These are phyloP conservation scores for Davidsoniella australis DNA, from an alignment of 2,329 filamentous ascomycete genomes.

Conservation along the genomic window DNA sequence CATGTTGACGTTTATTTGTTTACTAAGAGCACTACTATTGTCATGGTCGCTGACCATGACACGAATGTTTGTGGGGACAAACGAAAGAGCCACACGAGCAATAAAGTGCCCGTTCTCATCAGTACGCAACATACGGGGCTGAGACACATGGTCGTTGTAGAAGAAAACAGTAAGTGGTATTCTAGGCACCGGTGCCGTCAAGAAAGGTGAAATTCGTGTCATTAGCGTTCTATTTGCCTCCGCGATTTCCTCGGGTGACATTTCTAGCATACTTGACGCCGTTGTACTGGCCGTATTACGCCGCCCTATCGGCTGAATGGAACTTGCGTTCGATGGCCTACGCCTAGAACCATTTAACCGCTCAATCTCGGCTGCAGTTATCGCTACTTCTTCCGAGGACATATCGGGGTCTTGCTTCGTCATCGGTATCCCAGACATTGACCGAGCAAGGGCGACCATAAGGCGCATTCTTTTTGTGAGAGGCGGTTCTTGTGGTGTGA, in stretches of 20 bases:
- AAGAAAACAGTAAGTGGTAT: conserved; percentile 84
- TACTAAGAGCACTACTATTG: conserved; percentile 41
- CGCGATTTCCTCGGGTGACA: conserved; percentile 53
- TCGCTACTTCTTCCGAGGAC: conserved; percentile 1
- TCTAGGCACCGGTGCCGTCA: conserved; percentile 64
- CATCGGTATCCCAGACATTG: conserved; percentile 71
- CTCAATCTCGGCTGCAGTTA: conserved; percentile 48
- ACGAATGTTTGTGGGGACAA: conserved; percentile 76
- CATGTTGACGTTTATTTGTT: conserved; percentile 49
- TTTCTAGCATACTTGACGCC: not conserved
- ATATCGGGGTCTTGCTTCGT: conserved; percentile 27
- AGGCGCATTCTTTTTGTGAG: conserved; percentile 77
- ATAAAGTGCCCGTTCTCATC: conserved; percentile 81
- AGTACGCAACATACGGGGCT: conserved; percentile 70
- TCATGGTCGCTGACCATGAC: conserved; percentile 75
- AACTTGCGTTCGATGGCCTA: not conserved
- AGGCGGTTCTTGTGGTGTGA: conserved; percentile 66
- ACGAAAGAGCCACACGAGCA: conserved; percentile 64
- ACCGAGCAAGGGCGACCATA: conserved; percentile 68
- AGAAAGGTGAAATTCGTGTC: conserved; percentile 72
- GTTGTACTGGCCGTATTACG: conserved; percentile 1
- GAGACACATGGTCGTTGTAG: conserved; percentile 69
- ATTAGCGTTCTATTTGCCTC: conserved; percentile 76
- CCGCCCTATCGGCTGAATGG: not conserved
- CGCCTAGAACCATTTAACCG: conserved; percentile 18